These are phyloP conservation scores for Arabidopsis lyrata DNA, from an alignment of 441 rosid genomes.

Conservation along the genomic window DNA sequence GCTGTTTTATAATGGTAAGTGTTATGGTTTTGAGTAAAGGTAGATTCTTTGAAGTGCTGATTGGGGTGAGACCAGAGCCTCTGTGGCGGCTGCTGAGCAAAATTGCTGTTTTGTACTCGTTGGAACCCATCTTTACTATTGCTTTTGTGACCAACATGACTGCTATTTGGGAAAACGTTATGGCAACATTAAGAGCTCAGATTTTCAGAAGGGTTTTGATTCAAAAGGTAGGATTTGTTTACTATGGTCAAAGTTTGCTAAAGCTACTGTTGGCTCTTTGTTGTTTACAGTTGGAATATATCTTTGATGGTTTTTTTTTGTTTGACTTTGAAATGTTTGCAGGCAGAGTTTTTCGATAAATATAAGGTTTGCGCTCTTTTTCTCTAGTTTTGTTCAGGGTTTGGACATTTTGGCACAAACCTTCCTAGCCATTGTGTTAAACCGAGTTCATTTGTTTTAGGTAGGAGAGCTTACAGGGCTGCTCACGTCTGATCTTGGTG, in stretches of 20 bases:
- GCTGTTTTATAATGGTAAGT: neutral
- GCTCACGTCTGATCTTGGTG: constrained; percentile 90
- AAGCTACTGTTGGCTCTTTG: constrained; percentile 4
- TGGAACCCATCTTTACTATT: constrained; percentile 87
- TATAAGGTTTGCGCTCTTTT: constrained; percentile 62
- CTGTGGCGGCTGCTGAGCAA: constrained; percentile 72
- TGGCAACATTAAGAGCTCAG: constrained; percentile 82
- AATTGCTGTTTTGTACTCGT: constrained; percentile 67
- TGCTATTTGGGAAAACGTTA: constrained; percentile 80
- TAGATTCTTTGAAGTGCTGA: constrained; percentile 81
- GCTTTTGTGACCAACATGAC: constrained; percentile 76
- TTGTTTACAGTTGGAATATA: constrained; percentile 3
- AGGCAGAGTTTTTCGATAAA: constrained; percentile 89
- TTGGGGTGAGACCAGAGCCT: constrained; percentile 80
- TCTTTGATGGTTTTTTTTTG: constrained; percentile 3
- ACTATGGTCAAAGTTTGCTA: neutral
- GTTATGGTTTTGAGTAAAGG: constrained; percentile 50
- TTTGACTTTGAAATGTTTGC: constrained; percentile 36
- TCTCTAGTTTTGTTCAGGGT: neutral
- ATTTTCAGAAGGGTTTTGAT: constrained; percentile 75
- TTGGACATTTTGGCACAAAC: neutral
- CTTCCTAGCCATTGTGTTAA: neutral
- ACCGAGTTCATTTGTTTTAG: constrained; percentile 46
- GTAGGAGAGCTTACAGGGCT: constrained; percentile 89
- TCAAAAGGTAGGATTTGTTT: constrained; percentile 62